Conservation (phyloP, 352 stramenopile species). For the Globisporangium acanthophoron region DNA sequence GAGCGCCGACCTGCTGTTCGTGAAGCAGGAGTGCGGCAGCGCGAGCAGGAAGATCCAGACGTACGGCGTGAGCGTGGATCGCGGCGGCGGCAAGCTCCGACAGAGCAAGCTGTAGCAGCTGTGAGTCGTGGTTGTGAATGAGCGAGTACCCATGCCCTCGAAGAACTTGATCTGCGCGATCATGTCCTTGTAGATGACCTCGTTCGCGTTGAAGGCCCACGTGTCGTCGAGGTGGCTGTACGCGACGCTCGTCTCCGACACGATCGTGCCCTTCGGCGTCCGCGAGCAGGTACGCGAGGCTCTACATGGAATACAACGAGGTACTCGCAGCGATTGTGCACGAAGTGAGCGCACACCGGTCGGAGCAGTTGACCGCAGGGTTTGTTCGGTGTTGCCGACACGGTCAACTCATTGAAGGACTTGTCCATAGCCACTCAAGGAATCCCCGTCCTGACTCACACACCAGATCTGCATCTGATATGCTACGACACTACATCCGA, state of each 20-base stretch:
- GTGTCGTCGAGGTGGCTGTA: constrained; percentile 74
- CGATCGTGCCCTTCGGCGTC: constrained; percentile 38
- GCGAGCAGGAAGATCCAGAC: neutral
- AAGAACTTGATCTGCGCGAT: constrained; percentile 49
- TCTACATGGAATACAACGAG: constrained; percentile 48
- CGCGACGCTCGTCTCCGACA: constrained; percentile 37
- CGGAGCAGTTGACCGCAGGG: constrained; percentile 39
- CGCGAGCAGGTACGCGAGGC: constrained; percentile 36
- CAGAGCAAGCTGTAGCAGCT: constrained; percentile 6
- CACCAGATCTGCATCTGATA: too few relatives aligned
- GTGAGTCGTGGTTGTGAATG: neutral
- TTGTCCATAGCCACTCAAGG: too few relatives aligned
- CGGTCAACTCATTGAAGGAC: too few relatives aligned
- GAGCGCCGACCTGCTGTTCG: constrained; percentile 48
- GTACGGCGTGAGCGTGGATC: constrained; percentile 4
- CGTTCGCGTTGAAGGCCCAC: constrained; percentile 49
- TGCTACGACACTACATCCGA: too few relatives aligned
- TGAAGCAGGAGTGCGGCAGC: constrained; percentile 22
- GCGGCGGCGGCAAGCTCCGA: neutral
- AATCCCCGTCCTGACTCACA: too few relatives aligned
- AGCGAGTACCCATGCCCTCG: constrained; percentile 16
- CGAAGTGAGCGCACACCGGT: too few relatives aligned
- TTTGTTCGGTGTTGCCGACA: constrained; percentile 23
- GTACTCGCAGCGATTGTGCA: too few relatives aligned
- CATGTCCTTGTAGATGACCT: constrained; percentile 51